These are phyloP conservation scores for Rhypophila decipiens DNA, from an alignment of 495 filamentous ascomycete genomes.

Conservation along the genomic window DNA sequence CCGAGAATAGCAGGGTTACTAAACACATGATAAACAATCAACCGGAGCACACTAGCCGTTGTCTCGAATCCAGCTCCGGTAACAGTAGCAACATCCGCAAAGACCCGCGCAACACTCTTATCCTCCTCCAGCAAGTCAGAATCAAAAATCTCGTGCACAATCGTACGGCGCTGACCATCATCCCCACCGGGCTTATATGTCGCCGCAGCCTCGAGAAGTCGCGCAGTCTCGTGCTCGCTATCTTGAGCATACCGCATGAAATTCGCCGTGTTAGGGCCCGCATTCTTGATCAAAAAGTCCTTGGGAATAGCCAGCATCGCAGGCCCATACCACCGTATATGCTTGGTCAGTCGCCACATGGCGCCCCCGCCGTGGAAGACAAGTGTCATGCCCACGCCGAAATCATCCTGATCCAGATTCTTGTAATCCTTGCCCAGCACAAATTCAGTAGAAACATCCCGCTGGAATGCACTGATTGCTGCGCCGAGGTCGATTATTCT, in stretches of 20 bases:
- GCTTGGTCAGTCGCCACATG: constrained; percentile 25
- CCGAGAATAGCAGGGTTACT: constrained; percentile 12
- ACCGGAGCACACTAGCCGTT: constrained; percentile 16
- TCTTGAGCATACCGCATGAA: neutral
- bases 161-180: constrained; percentile 4
- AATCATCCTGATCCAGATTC: constrained; percentile 22
- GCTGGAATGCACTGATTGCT: constrained; percentile 19
- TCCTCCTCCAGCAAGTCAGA: constrained; percentile 19
- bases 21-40: constrained; percentile 20
- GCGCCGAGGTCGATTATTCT: constrained; percentile 23
- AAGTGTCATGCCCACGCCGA: constrained; percentile 10
- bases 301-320: constrained; percentile 5
- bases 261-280: neutral
- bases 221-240: neutral
- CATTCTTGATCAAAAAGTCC: neutral
- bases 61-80: constrained; percentile 24
- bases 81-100: constrained; percentile 15
- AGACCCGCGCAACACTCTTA: constrained; percentile 19
- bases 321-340: constrained; percentile 18
- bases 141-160: constrained; percentile 21
- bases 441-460: constrained; percentile 21
- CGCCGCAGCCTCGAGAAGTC: neutral
- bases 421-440: constrained; percentile 19
- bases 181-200: neutral
- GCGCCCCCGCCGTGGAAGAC: constrained; percentile 9